phyloP scores from a whole-genome alignment of 306 rosid species.

The Glycyrrhiza uralensis region DNA sequence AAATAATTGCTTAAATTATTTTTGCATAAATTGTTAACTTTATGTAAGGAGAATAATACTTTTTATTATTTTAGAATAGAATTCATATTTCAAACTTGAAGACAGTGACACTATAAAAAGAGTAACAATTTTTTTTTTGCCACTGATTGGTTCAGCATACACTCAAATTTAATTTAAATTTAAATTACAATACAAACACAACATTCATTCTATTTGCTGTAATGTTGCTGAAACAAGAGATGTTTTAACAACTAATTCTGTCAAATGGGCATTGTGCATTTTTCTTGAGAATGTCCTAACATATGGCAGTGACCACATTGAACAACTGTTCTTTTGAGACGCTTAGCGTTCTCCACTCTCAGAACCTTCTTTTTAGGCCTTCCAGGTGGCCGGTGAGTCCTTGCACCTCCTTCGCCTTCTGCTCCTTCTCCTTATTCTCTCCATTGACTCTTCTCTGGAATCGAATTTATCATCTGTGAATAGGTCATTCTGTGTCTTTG shows the following conservation, averaged over 20 bases:
- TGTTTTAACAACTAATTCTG: slow-evolving; percentile 26
- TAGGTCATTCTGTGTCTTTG: slow-evolving; percentile 62
- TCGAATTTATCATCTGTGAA: slow-evolving; percentile 65
- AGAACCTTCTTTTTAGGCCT: slow-evolving; percentile 90
- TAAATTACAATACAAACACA: slow-evolving; percentile 49
- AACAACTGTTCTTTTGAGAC: slow-evolving; percentile 85
- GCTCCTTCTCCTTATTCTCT: slow-evolving; percentile 60
- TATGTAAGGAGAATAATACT: no score
- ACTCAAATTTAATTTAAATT: no score
- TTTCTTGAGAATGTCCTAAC: slow-evolving; percentile 94
- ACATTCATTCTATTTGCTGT: slow-evolving; percentile 38
- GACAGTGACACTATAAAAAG: no score
- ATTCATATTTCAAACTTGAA: no score
- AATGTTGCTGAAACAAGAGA: slow-evolving; percentile 17
- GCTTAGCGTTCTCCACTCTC: slow-evolving; percentile 78
- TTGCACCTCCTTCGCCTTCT: slow-evolving; percentile 68
- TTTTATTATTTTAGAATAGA: no score
- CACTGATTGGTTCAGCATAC: slow-evolving; percentile 42
- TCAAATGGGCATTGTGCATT: slow-evolving; percentile 74
- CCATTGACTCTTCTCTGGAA: slow-evolving; percentile 78
- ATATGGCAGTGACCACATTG: slow-evolving; percentile 94
- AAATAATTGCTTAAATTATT: no score
- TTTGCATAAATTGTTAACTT: no score
- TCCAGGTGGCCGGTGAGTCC: slow-evolving; percentile 85
- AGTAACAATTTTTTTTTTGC: no score